Base-by-base conservation (phyloP, 73 alveolate genomes). In the Paramecium octaurelia region DNA sequence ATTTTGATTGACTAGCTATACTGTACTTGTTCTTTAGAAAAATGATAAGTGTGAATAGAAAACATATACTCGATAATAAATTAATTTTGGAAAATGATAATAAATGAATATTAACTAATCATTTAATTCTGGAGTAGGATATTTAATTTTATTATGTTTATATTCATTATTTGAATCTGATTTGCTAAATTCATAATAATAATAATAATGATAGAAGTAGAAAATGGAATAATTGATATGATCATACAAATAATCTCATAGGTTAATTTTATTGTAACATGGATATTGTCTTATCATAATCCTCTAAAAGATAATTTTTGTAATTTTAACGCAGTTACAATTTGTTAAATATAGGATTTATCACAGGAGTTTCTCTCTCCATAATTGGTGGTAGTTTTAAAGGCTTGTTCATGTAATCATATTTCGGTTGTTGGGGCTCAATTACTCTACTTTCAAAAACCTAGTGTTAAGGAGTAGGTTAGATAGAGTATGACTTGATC, bases 191-290 rank as follows among this genome's bases (percentile, higher is more conserved):
- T n/a, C n/a, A n/a, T n/a, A n/a, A n/a, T n/a, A n/a, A n/a, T n/a
- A n/a, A n/a, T n/a, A 42, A 42, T 48, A 48, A 54, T 16, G 1
- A n/a, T 18, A 18, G 23, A 54, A n/a, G 69, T 54, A 18, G 1
- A 54, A 16, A 18, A 54, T 4, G 18, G 23, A n/a, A 16, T 54
- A 23, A 54, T 54, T n/a, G 11, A 54, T 54, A 18, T 54, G 34
- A 64, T 64, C 84, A 64, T 31, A 64, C 84, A 34, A 64, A 64
- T 64, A 64, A 64, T 64, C 54, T 64, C 84, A 64, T 31, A 34
- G 84, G 84, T 12, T 27, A 34, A 12, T 64, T 27, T 64, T 64
- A 31, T 64, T 64, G 27, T 34, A 64, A 20, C 14, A 64, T 64
- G 10, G 42, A 31, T 14, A 64, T 10, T 2, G 44, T 64, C 46